Evolutionary conservation across 805 yeast genomes (phyloP).

Genomic region (Lipomyces chichibuensis): DNA sequence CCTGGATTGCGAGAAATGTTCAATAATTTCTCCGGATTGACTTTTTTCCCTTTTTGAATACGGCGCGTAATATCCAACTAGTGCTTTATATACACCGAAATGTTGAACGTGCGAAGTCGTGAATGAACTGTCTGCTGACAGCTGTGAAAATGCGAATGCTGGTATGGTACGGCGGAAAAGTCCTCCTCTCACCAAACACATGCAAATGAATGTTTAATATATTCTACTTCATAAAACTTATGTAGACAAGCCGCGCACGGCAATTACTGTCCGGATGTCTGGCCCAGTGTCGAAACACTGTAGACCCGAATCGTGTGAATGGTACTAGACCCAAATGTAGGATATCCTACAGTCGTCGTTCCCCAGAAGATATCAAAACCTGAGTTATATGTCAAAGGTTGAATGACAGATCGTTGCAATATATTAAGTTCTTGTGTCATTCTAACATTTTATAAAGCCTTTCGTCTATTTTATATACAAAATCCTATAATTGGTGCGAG

Average conservation of each 20-base stretch:
- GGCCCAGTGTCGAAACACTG: background rate
- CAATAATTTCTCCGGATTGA: background rate
- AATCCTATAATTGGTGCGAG: no score
- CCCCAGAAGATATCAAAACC: no score
- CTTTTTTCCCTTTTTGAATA: background rate
- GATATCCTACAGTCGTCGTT: no score
- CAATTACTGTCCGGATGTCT: background rate
- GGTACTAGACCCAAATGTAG: no score
- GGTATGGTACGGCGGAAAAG: background rate
- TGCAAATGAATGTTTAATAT: background rate
- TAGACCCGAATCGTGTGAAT: no score
- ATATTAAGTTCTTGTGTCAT: no score
- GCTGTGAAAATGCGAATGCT: background rate
- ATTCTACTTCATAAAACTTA: background rate
- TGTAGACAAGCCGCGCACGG: background rate
- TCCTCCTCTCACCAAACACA: background rate
- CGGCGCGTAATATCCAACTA: background rate
- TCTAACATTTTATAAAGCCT: no score
- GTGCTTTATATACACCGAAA: background rate
- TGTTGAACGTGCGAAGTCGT: background rate
- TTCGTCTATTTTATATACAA: no score
- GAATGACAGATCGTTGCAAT: no score
- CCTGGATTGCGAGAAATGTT: background rate
- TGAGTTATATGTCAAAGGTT: no score
- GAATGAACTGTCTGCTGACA: background rate